Evolutionary conservation across 108 stramenopile species (phyloP).

Genomic region (Cyclotella sp.): DNA sequence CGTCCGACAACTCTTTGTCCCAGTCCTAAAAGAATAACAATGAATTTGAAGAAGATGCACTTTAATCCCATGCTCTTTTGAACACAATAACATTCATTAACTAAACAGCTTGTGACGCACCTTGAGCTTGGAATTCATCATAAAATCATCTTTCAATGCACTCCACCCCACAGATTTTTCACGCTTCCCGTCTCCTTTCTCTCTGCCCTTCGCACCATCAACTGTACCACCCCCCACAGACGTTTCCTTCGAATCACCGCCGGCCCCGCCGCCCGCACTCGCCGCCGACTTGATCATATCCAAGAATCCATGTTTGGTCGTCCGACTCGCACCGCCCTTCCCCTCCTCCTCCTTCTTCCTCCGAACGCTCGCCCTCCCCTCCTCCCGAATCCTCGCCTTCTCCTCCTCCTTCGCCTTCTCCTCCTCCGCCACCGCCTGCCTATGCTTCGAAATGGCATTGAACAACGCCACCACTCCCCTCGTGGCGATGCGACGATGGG

Average conservation of each 20-base stretch:
- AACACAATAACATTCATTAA: not conserved
- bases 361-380: slow-evolving; percentile 15
- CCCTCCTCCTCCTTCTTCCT: slow-evolving; percentile 29
- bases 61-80: too few relatives aligned
- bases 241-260: not conserved
- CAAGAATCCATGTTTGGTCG: slow-evolving; percentile 83
- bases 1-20: slow-evolving; percentile 82
- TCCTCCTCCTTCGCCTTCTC: slow-evolving; percentile 42
- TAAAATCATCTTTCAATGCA: slow-evolving; percentile 85
- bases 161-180: slow-evolving; percentile 62
- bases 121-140: slow-evolving; percentile 74
- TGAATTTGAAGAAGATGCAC: not conserved
- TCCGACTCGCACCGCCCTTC: slow-evolving; percentile 26
- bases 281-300: slow-evolving; percentile 81
- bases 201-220: not conserved
- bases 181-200: slow-evolving; percentile 14
- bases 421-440: slow-evolving; percentile 42
- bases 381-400: slow-evolving; percentile 29
- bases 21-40: slow-evolving; percentile 49
- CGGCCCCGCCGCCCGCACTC: slow-evolving; percentile 1
- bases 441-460: slow-evolving; percentile 89
- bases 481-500: slow-evolving; percentile 87
- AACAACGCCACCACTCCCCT: slow-evolving; percentile 91
- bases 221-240: slow-evolving; percentile 4
- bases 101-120: slow-evolving; percentile 4